Percentiles rank a stretch among this genome's conserved stretches.
These are phyloP conservation scores for Talaromyces rugulosus DNA, from an alignment of 2,329 filamentous ascomycete species.

Conservation along the genomic window DNA sequence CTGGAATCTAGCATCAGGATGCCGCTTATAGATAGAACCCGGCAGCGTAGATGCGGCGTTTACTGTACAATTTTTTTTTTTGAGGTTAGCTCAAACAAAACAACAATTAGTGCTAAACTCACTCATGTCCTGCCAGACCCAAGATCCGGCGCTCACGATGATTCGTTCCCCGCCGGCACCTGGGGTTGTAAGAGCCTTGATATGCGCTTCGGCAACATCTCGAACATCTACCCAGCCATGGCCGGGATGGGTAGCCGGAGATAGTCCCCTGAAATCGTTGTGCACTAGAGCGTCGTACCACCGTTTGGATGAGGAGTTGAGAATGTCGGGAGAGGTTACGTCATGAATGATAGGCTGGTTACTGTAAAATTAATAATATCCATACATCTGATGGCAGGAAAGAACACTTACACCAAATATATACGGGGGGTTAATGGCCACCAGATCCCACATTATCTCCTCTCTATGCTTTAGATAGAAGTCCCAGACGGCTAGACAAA, in stretches of 20 bases:
- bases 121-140: slow-evolving; percentile 2
- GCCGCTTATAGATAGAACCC: neutral
- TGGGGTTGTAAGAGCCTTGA: slow-evolving; percentile 1
- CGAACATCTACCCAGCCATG: slow-evolving; percentile 5
- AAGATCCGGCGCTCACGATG: slow-evolving; percentile 1
- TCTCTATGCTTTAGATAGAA: neutral
- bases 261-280: neutral
- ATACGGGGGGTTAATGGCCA: neutral
- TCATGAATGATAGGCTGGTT: neutral
- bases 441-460: neutral
- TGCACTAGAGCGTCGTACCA: slow-evolving; percentile 1
- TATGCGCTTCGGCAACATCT: slow-evolving; percentile 3
- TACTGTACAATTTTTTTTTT: neutral
- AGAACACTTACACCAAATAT: neutral
- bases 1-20: neutral
- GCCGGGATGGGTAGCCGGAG: neutral
- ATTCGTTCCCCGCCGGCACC: slow-evolving; percentile 2
- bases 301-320: neutral
- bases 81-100: neutral
- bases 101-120: neutral
- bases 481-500: neutral
- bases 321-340: neutral
- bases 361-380: neutral
- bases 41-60: neutral
- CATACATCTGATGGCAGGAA: neutral